phyloP scores from a whole-genome alignment of 495 filamentous ascomycete genomes.

The Cercophora newfieldiana region DNA sequence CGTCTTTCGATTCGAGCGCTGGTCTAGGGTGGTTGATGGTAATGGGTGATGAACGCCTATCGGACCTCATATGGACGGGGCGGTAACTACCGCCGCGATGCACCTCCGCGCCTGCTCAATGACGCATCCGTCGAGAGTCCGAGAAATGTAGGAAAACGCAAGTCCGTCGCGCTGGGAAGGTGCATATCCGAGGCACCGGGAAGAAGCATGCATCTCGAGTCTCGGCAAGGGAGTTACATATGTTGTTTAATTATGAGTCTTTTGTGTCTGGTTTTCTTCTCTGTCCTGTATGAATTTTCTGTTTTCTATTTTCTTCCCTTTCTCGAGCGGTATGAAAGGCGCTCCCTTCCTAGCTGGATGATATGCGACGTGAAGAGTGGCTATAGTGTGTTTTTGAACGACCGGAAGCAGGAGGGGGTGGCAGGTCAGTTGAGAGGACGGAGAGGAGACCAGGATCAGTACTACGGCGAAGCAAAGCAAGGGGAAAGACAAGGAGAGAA shows the following conservation, averaged over 20 bases:
- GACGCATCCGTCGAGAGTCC: background rate
- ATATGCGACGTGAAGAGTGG: conserved; percentile 1
- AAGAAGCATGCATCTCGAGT: conserved; percentile 26
- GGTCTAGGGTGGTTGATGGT: conserved; percentile 6
- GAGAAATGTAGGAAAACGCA: conserved; percentile 3
- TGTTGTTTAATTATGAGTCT: conserved; percentile 44
- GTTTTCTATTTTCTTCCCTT: conserved; percentile 22
- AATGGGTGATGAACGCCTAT: conserved; percentile 22
- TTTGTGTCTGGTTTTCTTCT: conserved; percentile 24
- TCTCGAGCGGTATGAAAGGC: conserved; percentile 13
- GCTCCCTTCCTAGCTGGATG: conserved; percentile 10
- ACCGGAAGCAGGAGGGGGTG: background rate
- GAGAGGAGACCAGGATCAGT: background rate
- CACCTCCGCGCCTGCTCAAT: background rate
- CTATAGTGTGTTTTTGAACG: conserved; percentile 6
- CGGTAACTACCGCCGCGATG: conserved; percentile 3
- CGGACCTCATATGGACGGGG: conserved; percentile 7
- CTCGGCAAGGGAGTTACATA: conserved; percentile 31
- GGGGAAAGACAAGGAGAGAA: background rate
- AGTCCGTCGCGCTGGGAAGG: conserved; percentile 9
- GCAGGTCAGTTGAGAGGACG: no score
- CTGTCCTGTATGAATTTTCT: conserved; percentile 31
- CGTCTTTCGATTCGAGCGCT: background rate
- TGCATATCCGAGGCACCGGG: conserved; percentile 16
- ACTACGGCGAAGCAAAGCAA: background rate